Evolutionary conservation across 139 green algal genomes (phyloP).

Genomic region (Tetradesmus obliquus): DNA sequence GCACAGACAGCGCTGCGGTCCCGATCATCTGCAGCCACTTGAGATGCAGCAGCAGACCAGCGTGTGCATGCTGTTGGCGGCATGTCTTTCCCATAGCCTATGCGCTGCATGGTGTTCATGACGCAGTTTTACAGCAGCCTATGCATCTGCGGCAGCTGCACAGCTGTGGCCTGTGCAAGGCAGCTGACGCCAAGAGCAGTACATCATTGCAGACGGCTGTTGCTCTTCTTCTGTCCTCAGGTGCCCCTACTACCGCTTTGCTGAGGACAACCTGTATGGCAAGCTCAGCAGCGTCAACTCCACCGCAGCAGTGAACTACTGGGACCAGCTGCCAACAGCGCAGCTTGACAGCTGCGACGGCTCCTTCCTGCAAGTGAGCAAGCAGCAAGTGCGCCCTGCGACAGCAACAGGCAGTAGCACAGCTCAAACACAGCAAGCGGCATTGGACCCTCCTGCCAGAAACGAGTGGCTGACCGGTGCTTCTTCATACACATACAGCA

Average conservation of each 20-base stretch:
- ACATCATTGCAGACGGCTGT: neutral
- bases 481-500: too few relatives aligned
- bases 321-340: conserved; percentile 35
- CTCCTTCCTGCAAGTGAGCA: conserved; percentile 23
- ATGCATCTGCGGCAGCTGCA: neutral
- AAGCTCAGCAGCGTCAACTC: conserved; percentile 38
- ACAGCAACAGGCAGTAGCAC: too few relatives aligned
- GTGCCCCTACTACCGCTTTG: conserved; percentile 75
- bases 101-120: neutral
- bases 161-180: neutral
- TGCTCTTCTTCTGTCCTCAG: conserved; percentile 45
- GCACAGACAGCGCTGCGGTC: neutral
- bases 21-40: too few relatives aligned
- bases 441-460: too few relatives aligned
- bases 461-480: too few relatives aligned
- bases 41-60: too few relatives aligned
- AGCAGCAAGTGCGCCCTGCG: too few relatives aligned
- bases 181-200: neutral
- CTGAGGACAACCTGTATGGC: conserved; percentile 63
- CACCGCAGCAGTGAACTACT: conserved; percentile 56
- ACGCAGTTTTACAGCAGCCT: neutral
- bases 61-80: neutral
- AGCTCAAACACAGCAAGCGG: too few relatives aligned
- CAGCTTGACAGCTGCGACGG: conserved; percentile 30
- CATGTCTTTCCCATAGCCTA: too few relatives aligned